Evolutionary conservation across 768 basidiomycete species (phyloP), one percentile per base, ranked within the genome.

Genomic region (Kwoniella botswanensis): DNA sequence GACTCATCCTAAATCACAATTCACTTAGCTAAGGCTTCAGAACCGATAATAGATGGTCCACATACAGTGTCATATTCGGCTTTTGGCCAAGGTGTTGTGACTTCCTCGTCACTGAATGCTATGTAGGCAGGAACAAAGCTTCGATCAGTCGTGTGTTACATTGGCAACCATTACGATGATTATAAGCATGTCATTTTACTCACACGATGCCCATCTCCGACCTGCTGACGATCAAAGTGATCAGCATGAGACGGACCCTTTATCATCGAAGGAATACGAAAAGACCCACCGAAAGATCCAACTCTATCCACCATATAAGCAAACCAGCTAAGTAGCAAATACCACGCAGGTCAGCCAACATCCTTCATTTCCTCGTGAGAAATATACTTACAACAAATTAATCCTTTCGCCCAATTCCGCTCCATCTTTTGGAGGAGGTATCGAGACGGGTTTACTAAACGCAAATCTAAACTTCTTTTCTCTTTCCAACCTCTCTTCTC

Each of bases 21-120:
- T n/a, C n/a, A 5, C 42, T 63, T 15, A 29, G 11, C 46, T 41
- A 44, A 63, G 29, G n/a, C 4, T 5, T 15, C 15, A 58, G 13
- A 13, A 7, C 9, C 56, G 15, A 21, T 24, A 53, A 41, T 22
- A 59, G 22, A 17, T 24, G 15, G 12, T 42, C 26, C 26, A 72
- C 76, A 66, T 35, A 75, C 76, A n/a, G 21, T 61, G 6, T 67
- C 67, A 44, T 74, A 78, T 18, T 72, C 58, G 4, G 72, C 77
- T 18, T 55, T 29, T 2, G 78, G 78, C 74, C 73, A 79, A 18
- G 78, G 75, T 1, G 78, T 79, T 0, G 78, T 74, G 46, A 79
- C 72, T 35, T 79, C 78, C 2, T 76, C 70, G n/a, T 72, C 72
- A n/a, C 65, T 54, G 65, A 75, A 74, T 9, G 71, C 76, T 75